Percentiles rank a stretch among this genome's conserved stretches.
Conservation (phyloP, 179 eudicot species). For the Silene coronaria region DNA sequence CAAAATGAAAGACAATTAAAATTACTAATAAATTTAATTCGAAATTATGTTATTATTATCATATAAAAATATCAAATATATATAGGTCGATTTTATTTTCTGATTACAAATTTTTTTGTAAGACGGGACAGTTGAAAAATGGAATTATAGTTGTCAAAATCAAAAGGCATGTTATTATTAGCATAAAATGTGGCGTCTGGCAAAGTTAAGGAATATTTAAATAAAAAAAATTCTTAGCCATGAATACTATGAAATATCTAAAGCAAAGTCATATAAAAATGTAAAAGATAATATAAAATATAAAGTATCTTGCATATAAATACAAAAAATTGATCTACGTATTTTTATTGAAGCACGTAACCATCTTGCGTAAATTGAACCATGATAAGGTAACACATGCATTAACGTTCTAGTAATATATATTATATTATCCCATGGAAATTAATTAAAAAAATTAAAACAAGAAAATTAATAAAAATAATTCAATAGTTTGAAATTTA, state of each 20-base stretch:
- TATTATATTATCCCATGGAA: not conserved
- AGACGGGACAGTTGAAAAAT: no score
- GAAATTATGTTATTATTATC: no score
- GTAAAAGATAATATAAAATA: conserved; percentile 4
- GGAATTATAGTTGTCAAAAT: not conserved
- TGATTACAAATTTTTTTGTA: no score
- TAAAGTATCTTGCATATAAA: not conserved
- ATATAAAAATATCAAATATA: no score
- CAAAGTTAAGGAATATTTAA: conserved; percentile 1
- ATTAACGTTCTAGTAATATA: no score
- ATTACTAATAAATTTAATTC: no score
- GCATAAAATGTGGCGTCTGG: conserved; percentile 3
- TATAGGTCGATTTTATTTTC: no score
- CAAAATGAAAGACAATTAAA: no score
- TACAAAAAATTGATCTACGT: not conserved
- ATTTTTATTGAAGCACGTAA: conserved; percentile 5
- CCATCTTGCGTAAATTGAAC: not conserved
- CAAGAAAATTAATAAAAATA: no score
- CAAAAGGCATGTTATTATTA: conserved; percentile 2
- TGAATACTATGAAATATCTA: conserved; percentile 14
- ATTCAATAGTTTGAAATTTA: no score
- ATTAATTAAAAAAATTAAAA: not conserved
- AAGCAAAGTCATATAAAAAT: not conserved
- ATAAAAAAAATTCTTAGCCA: conserved; percentile 14
- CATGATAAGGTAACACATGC: not conserved